Evolutionary conservation across 2,329 filamentous ascomycete species (phyloP).

Genomic region (Immersiporthe knoxdaviesiana): DNA sequence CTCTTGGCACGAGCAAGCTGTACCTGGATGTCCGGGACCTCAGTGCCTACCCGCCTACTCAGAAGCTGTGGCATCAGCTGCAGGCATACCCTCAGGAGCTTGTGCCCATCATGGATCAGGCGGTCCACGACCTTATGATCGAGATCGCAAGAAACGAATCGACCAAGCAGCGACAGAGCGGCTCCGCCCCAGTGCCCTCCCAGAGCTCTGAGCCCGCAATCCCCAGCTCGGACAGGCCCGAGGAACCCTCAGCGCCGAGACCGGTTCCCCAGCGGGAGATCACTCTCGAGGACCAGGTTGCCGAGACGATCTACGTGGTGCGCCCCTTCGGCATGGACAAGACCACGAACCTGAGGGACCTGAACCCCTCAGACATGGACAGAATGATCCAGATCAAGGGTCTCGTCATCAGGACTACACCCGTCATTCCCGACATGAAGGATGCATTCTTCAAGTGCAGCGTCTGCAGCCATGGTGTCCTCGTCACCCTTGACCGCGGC

Average conservation of each 20-base stretch:
- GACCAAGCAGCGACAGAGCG: slow-evolving; percentile 69
- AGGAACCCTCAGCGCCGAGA: slow-evolving; percentile 51
- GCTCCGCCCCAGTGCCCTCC: slow-evolving; percentile 52
- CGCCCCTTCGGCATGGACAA: slow-evolving; percentile 87
- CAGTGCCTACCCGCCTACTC: slow-evolving; percentile 87
- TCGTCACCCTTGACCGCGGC: slow-evolving; percentile 90
- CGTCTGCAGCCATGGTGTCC: slow-evolving; percentile 87
- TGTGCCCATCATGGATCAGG: slow-evolving; percentile 94
- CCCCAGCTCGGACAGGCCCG: slow-evolving; percentile 76
- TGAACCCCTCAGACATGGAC: slow-evolving; percentile 95
- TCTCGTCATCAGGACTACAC: slow-evolving; percentile 91
- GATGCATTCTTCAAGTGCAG: slow-evolving; percentile 97
- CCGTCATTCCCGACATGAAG: slow-evolving; percentile 98
- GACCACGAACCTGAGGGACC: slow-evolving; percentile 86
- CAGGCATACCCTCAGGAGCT: slow-evolving; percentile 96
- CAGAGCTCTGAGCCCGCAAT: slow-evolving; percentile 76
- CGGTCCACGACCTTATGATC: slow-evolving; percentile 89
- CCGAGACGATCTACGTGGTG: slow-evolving; percentile 80
- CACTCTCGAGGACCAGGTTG: slow-evolving; percentile 78
- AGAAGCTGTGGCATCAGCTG: slow-evolving; percentile 93
- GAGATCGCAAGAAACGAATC: slow-evolving; percentile 84
- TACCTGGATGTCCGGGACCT: slow-evolving; percentile 89
- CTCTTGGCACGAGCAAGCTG: slow-evolving; percentile 79
- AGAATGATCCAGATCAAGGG: slow-evolving; percentile 95
- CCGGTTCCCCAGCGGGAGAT: slow-evolving; percentile 51